Evolutionary conservation across 305 asterid genomes (phyloP).

Genomic region (Fraxinus xanthoxyloides): DNA sequence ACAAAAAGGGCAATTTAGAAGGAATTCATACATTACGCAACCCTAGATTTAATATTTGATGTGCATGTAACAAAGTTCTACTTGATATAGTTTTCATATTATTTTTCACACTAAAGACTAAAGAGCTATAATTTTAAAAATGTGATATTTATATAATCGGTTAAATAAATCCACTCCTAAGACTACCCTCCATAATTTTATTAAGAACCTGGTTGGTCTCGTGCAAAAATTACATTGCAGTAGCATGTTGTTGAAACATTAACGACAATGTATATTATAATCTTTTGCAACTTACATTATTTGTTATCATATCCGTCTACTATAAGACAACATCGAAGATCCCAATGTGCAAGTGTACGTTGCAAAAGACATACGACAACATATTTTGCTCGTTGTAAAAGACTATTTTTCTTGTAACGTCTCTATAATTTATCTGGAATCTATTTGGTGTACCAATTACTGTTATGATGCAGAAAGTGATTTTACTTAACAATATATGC

Average conservation of each 20-base stretch:
- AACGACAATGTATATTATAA: not conserved
- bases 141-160: not conserved
- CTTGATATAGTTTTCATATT: no score
- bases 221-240: not conserved
- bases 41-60: no score
- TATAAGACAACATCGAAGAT: no score
- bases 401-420: no score
- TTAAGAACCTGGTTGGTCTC: not conserved
- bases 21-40: not conserved
- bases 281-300: not conserved
- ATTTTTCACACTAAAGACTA: not conserved
- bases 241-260: not conserved
- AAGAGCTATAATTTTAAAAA: not conserved
- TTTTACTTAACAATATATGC: not conserved
- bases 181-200: not conserved
- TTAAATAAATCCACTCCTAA: not conserved
- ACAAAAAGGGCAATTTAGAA: not conserved
- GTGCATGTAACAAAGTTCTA: no score
- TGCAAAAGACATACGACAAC: no score
- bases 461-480: not conserved
- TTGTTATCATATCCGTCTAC: no score
- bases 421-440: not conserved
- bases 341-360: not conserved
- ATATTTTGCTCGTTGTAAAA: no score
- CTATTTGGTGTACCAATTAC: not conserved